Evolutionary conservation across 495 filamentous ascomycete species (phyloP).

Genomic region (Trypethelium eluteriae): DNA sequence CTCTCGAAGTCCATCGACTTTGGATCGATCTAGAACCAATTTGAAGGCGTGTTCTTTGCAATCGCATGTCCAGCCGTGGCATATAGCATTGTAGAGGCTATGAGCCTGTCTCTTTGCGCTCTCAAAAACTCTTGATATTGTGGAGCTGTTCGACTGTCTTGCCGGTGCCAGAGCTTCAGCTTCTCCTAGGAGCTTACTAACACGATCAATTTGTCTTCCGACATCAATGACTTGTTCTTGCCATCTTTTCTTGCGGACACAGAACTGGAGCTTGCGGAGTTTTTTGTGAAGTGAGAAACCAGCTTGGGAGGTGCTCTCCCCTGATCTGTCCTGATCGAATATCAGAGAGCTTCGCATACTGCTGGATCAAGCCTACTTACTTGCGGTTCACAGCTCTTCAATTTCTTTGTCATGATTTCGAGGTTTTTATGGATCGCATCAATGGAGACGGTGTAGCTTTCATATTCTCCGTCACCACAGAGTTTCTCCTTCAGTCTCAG

Average conservation of each 20-base stretch:
- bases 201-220: neutral
- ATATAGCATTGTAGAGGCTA: neutral
- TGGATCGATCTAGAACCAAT: neutral
- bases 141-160: neutral
- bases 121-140: neutral
- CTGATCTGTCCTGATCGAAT: neutral
- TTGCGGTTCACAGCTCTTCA: neutral
- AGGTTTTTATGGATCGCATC: neutral
- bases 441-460: neutral
- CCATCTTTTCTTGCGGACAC: neutral
- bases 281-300: neutral
- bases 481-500: neutral
- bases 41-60: neutral
- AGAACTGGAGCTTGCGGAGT: neutral
- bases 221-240: neutral
- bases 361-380: neutral
- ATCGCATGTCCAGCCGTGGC: neutral
- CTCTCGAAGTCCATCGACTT: neutral
- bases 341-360: neutral
- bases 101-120: neutral
- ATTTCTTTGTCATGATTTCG: neutral
- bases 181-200: neutral
- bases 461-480: neutral
- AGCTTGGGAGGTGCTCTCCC: neutral
- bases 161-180: neutral